phyloP scores from a whole-genome alignment of 306 rosid species.

The Medicago truncatula region MtrunA17r5.0-ANR NC_053045.1:40617501-40618000 shows the following conservation, averaged over 20 bases:
- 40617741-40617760: slow-evolving; percentile 84
- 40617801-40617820: slow-evolving; percentile 67
- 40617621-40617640: slow-evolving; percentile 15
- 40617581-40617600: slow-evolving; percentile 36
- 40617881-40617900: slow-evolving; percentile 86
- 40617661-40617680: slow-evolving; percentile 62
- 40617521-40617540: slow-evolving; percentile 87
- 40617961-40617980: slow-evolving; percentile 6
- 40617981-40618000: slow-evolving; percentile 18
- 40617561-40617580: slow-evolving; percentile 80
- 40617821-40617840: slow-evolving; percentile 79
- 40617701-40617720: slow-evolving; percentile 90
- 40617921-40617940: slow-evolving; percentile 23
- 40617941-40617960: slow-evolving; percentile 39
- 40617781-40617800: slow-evolving; percentile 64
- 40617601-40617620: slow-evolving; percentile 35
- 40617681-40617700: slow-evolving; percentile 96
- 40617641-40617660: slow-evolving; percentile 35
- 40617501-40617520: slow-evolving; percentile 93
- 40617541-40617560: slow-evolving; percentile 88
- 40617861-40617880: slow-evolving; percentile 95
- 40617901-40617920: slow-evolving; percentile 66
- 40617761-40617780: slow-evolving; percentile 77
- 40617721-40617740: slow-evolving; percentile 73
- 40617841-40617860: slow-evolving; percentile 73